A percentile compares a stretch with the other conserved stretches of the same genome.
phyloP scores from a whole-genome alignment of 352 stramenopile species.

The Globisporangium emineosum region DNA sequence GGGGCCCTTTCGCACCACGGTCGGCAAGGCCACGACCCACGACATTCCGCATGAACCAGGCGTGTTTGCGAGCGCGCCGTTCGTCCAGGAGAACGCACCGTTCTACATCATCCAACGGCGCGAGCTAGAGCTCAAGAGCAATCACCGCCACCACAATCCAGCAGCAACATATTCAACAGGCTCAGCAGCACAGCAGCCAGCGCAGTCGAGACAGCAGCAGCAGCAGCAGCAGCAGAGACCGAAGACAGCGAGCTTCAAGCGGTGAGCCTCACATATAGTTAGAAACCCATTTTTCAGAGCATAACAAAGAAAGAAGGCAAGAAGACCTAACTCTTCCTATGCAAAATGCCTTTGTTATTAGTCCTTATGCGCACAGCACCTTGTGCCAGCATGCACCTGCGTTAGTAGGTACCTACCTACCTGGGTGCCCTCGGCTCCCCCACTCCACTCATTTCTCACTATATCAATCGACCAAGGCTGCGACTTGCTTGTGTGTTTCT shows the following conservation, averaged over 20 bases:
- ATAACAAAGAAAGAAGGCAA: neutral
- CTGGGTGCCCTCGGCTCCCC: neutral
- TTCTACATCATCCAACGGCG: slow-evolving; percentile 59
- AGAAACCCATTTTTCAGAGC: too few species aligned
- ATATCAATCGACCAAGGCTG: neutral
- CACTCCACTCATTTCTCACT: neutral
- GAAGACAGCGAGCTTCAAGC: slow-evolving; percentile 10
- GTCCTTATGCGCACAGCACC: neutral
- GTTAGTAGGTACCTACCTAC: neutral
- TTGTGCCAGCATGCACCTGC: neutral
- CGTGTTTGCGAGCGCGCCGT: slow-evolving; percentile 56
- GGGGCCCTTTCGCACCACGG: slow-evolving; percentile 57
- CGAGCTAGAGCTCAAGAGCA: slow-evolving; percentile 29
- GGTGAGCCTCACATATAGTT: too few species aligned
- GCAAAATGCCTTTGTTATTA: neutral
- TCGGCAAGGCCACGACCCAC: slow-evolving; percentile 69
- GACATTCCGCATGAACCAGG: slow-evolving; percentile 34
- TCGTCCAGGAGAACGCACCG: slow-evolving; percentile 47
- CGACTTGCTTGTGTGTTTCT: neutral
- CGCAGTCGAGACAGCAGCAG: neutral
- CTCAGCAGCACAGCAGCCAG: slow-evolving; percentile 1
- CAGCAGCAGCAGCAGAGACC: slow-evolving; percentile 7
- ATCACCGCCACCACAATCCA: neutral
- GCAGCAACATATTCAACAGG: neutral
- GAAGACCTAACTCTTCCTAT: neutral